Base-by-base conservation (phyloP, 1,284 basidiomycete genomes). In the Chalciporus sp. region DNA sequence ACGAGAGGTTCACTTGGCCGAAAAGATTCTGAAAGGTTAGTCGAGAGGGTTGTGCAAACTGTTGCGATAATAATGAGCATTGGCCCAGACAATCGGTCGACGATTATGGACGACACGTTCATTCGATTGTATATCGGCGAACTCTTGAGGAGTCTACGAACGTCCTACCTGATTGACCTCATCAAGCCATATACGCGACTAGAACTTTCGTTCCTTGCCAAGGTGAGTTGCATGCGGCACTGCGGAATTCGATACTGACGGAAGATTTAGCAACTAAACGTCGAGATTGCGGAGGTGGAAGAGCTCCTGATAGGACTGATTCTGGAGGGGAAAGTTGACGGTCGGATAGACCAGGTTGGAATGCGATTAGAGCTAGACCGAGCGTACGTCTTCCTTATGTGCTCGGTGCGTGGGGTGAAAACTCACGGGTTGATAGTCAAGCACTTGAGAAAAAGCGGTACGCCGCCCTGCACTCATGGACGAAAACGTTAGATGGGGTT, bases 151-250 rank as follows among this genome's bases (percentile, higher is more conserved):
- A 95, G 93, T 64, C 76, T 99, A 48, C 83, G 96, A 5, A 98
- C 95, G 0, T 94, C 96, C 66, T 99, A 98, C 71, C 85, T 99
- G 57, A 94, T 98, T 61, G 96, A 98, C 70, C 85, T 98, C 58
- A 95, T 99, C 79, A 95, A 95, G 71, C 95, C 95, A 1, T 99
- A 99, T 73, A 95, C 92, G 1, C 83, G 95, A 33, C 81, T 99
- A 44, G 94, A 98, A 70, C 80, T 98, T 41, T 83, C 86, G 12
- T 97, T 95, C 80, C 80, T 98, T 12, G 94, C 92, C 33, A 91
- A 92, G 77, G 94, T 91, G 62, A 53, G 75, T 55, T 29, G 9
- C 1, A 20, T 31, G 53, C 2, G 3, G 11, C 12, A 26, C 8
- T 20, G 11, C 19, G 14, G 29, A 12, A 19, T 19, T 17, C 4